Base-by-base conservation (phyloP, 192 early-diverging fungal species). In the Gamsiella multidivaricata region DNA sequence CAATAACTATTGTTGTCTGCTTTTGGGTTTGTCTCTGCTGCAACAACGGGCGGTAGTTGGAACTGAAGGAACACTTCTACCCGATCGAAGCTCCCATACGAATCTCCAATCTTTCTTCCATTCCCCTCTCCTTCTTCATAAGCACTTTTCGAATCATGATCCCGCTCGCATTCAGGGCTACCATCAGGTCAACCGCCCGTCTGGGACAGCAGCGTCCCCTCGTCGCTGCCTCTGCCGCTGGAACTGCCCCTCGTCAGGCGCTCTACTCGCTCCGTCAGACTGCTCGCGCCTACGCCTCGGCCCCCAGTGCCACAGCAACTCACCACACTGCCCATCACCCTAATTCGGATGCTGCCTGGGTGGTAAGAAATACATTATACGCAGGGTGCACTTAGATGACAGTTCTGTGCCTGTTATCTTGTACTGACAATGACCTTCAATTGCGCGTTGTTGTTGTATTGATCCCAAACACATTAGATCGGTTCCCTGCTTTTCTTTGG, bases 401-500 rank as follows among this genome's bases (percentile, higher is more conserved):
- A 47, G 12, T 43, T 39, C 32, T 42, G 37, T 42, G 2, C 54
- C n/a, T 42, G 1, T 26, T 59, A 14, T 43, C 25, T 2, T 39
- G 25, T n/a, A n/a, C 57, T 47, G 18, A 12, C 3, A 17, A 18
- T 43, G 12, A 34, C 29, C 34, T 45, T 25, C 5, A 31, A n/a
- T 12, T 45, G 15, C 32, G 5, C 14, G 20, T 17, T 31, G 20
- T 31, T n/a, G n/a, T n/a, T n/a, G n/a, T n/a, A 54, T 51, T 0
- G 4, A 41, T 41, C 18, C 7, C 15, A 34, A 10, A 15, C 29
- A 3, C 42, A 23, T 14, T 69, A 78, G 74, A 70, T 86, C 49
- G 85, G 85, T n/a, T 86, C 85, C 10, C 59, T 86, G 41, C 22
- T 84, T 17, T 42, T 86, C 28, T 86, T 86, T 69, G 82, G 82